These are phyloP conservation scores for Poterioochromonas sp. DNA, from an alignment of 352 stramenopile species.

Conservation along the genomic window DNA sequence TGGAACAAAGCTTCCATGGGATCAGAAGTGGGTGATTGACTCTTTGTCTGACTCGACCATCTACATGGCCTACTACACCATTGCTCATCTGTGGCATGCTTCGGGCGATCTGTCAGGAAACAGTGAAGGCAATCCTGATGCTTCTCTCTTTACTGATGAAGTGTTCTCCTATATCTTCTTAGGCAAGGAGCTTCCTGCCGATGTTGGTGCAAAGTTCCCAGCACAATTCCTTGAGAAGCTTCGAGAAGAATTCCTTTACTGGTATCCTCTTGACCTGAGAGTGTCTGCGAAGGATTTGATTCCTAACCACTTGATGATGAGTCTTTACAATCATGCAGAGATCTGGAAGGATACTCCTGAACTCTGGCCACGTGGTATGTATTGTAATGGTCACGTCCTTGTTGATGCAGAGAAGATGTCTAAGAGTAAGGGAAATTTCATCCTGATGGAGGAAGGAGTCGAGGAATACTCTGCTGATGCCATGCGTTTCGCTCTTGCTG, in stretches of 20 bases:
- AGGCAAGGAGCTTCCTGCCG: conserved; percentile 60
- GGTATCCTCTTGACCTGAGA: conserved; percentile 97
- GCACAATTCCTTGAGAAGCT: conserved; percentile 88
- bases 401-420: conserved; percentile 98
- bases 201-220: conserved; percentile 78
- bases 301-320: conserved; percentile 99
- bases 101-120: too few relatives aligned
- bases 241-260: conserved; percentile 96
- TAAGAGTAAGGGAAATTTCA: conserved; percentile 98
- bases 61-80: conserved; percentile 99
- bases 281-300: conserved; percentile 91
- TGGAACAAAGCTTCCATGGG: conserved; percentile 92
- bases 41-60: conserved; percentile 98
- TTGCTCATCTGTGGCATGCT: conserved; percentile 94
- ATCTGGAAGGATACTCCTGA: conserved; percentile 92
- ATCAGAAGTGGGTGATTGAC: conserved; percentile 97
- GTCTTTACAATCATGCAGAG: conserved; percentile 95
- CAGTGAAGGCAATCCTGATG: conserved; percentile 64
- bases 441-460: conserved; percentile 94
- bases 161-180: conserved; percentile 99
- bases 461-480: conserved; percentile 88
- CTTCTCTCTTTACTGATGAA: conserved; percentile 74
- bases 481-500: conserved; percentile 89
- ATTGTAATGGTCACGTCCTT: conserved; percentile 94
- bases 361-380: conserved; percentile 94